Base-by-base conservation (phyloP, 805 yeast genomes). In the Ogataea corticis region DNA sequence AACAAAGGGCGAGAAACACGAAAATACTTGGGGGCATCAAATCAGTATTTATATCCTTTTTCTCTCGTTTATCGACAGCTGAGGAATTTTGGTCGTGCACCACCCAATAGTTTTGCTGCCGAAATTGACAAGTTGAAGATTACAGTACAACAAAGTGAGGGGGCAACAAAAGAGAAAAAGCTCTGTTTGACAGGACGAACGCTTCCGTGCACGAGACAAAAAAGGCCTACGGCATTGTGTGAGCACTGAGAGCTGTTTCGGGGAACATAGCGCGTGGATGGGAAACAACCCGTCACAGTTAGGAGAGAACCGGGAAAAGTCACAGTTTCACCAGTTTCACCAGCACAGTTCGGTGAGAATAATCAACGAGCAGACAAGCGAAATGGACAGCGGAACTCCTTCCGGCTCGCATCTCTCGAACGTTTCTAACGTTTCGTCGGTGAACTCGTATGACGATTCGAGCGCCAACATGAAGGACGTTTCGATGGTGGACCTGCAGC, bases 401-500 rank as follows among this genome's bases (percentile, higher is more conserved):
- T 14, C 42, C 12, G 50, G 38, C 12, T 36, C 54, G 10, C 44
- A 40, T n/a, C 17, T 35, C 12, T 36, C 54, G 10, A 41, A 40
- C 15, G 21, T 35, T 3, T 33, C 52, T 7, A 45, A 42, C 14
- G 36, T 25, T 4, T 44, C 48, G 4, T 48, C 51, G 17, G 36
- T 41, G 27, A 44, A 44, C 44, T 48, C 48, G 14, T 48, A 41
- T 29, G 54, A 45, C 23, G 49, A 48, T 33, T 41, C 46, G 25
- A 41, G 44, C 21, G 29, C 42, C 27, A 41, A 49, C n/a, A 30
- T 59, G 13, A 62, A 63, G 38, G 71, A 67, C 45, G 65, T 65
- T 7, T 63, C 70, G 13, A 67, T 67, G 71, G 62, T 62, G 30
- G 71, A 67, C 41, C 49, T 65, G 16, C 59, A 55, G 12, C 42